Base-by-base conservation (phyloP, 805 yeast genomes). In the Groenewaldozyma tartarivorans region DNA sequence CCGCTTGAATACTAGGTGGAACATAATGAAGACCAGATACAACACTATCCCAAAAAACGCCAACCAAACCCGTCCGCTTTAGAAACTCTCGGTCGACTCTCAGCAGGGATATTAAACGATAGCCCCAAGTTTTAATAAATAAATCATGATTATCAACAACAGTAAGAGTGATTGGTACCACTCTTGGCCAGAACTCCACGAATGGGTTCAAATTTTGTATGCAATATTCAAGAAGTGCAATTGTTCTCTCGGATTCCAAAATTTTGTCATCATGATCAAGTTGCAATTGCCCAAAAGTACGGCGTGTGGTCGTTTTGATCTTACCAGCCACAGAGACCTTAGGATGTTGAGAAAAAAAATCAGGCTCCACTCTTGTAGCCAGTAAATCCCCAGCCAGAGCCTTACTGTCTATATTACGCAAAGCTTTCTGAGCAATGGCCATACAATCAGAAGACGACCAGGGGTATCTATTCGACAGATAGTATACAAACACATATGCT, bases 161-260 rank as follows among this genome's bases (percentile, higher is more conserved):
- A 22, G 55, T 52, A 15, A 62, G 49, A 13, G 52, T 42, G 1
- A 58, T 46, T 3, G 66, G 64, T 0, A 57, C 43, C 2, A 62
- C 22, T 9, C 58, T 41, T 3, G 60, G 40, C 62, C 65, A 61
- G 41, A 51, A 42, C 15, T 30, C 35, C 33, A 21, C 31, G 4
- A 43, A 5, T 13, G 32, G 35, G 4, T 15, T 11, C 3, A 37
- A n/a, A 9, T 35, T 16, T 3, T 26, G 11, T 4, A 44, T 15
- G 36, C 40, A 34, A 22, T 19, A 35, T 37, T 44, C 41, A 4
- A 44, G 21, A 15, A 40, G 16, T 3, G 49, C 36, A 5, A 46
- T n/a, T n/a, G n/a, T n/a, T n/a, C n/a, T n/a, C n/a, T n/a, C n/a
- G n/a, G n/a, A n/a, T n/a, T n/a, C n/a, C n/a, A n/a, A n/a, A n/a